A percentile compares a stretch with the other conserved stretches of the same genome.
Evolutionary conservation across 768 basidiomycete species (phyloP).

Genomic region (Termitomyces sp.): DNA sequence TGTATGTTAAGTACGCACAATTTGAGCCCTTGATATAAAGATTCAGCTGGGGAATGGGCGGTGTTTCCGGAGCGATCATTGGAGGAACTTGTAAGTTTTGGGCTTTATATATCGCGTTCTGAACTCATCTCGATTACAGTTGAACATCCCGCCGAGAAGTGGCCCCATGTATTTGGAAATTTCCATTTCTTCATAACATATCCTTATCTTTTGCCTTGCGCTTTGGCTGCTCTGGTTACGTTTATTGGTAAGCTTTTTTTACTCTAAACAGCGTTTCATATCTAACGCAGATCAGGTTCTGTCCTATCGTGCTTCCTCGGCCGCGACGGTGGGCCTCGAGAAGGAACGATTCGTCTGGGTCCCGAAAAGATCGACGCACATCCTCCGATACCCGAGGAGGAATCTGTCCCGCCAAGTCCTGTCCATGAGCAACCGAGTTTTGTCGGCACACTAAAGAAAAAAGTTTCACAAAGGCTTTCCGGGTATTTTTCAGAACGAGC

Average conservation of each 20-base stretch:
- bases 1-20: not conserved
- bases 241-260: slow-evolving; percentile 46
- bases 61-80: slow-evolving; percentile 84
- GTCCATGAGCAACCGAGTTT: slow-evolving; percentile 32
- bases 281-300: slow-evolving; percentile 49
- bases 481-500: slow-evolving; percentile 53
- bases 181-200: slow-evolving; percentile 66
- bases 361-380: slow-evolving; percentile 61
- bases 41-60: slow-evolving; percentile 96
- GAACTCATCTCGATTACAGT: slow-evolving; percentile 37
- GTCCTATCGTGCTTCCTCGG: slow-evolving; percentile 85
- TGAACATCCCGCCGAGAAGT: slow-evolving; percentile 81
- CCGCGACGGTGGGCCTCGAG: slow-evolving; percentile 84
- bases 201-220: slow-evolving; percentile 89
- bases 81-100: slow-evolving; percentile 72
- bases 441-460: slow-evolving; percentile 37
- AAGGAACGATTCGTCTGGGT: slow-evolving; percentile 78
- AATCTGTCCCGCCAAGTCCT: slow-evolving; percentile 39
- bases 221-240: slow-evolving; percentile 72
- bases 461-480: slow-evolving; percentile 51
- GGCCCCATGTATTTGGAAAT: slow-evolving; percentile 69
- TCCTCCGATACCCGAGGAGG: slow-evolving; percentile 65
- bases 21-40: slow-evolving; percentile 28
- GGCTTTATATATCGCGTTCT: not conserved
- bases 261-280: slow-evolving; percentile 2